Conservation (phyloP, 202 grass and related monocot genomes). For the Setaria italica region DNA sequence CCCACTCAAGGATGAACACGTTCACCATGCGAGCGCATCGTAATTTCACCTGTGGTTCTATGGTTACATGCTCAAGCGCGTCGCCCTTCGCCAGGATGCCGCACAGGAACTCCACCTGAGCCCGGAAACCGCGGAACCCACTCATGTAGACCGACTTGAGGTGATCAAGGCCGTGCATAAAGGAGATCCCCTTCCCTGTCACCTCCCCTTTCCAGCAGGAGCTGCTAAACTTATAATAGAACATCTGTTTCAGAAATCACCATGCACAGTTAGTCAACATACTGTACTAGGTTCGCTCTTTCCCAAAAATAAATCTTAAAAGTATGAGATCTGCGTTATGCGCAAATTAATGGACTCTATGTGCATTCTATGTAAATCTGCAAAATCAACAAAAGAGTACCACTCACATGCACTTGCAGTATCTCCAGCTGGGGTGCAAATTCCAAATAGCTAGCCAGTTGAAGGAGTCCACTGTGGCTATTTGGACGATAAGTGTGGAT, state of each 20-base stretch:
- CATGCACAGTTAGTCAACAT: not conserved
- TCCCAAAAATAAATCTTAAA: not conserved
- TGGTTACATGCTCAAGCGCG: not conserved
- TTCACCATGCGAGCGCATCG: no score
- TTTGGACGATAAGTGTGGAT: not conserved
- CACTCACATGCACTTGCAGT: constrained; percentile 33
- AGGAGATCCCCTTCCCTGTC: not conserved
- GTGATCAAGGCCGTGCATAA: not conserved
- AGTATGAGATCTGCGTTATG: no score
- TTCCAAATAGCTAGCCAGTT: not conserved
- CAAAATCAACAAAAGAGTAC: not conserved
- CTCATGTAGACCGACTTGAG: not conserved
- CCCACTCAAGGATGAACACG: no score
- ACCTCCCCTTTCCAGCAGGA: not conserved
- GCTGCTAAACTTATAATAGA: not conserved
- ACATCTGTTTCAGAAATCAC: not conserved
- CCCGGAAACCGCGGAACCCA: not conserved
- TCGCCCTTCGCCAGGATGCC: not conserved
- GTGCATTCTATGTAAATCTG: no score
- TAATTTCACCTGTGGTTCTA: not conserved
- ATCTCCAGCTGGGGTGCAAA: not conserved
- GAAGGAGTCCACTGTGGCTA: not conserved
- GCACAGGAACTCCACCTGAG: not conserved
- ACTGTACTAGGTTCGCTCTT: no score
- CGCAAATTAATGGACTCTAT: no score